phyloP scores from a whole-genome alignment of 2,329 filamentous ascomycete species.

The Alternaria gaisen region DNA sequence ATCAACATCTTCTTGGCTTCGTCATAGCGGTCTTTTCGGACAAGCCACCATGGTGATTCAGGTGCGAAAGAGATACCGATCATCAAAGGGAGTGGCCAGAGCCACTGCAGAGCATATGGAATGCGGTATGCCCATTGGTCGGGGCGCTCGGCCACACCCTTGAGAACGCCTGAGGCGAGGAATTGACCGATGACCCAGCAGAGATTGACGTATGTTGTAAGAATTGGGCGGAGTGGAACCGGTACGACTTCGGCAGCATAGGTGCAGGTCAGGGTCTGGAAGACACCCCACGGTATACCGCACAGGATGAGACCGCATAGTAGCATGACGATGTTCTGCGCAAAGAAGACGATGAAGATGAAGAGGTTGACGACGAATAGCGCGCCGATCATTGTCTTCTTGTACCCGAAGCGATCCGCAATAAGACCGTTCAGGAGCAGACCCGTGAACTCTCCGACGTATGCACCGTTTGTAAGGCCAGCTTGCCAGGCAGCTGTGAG shows the following conservation, averaged over 20 bases:
- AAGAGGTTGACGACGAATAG: conserved; percentile 40
- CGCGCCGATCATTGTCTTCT: conserved; percentile 50
- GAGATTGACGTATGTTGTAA: conserved; percentile 75
- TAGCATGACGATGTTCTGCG: conserved; percentile 62
- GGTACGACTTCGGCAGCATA: conserved; percentile 71
- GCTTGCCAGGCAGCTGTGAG: conserved; percentile 58
- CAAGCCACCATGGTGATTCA: conserved; percentile 78
- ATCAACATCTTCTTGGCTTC: conserved; percentile 72
- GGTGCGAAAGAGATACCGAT: conserved; percentile 73
- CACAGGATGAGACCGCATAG: conserved; percentile 66
- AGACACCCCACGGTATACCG: conserved; percentile 58
- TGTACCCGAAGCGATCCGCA: conserved; percentile 55
- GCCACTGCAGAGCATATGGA: conserved; percentile 75
- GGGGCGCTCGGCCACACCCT: conserved; percentile 68
- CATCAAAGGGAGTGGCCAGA: conserved; percentile 75
- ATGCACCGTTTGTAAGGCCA: conserved; percentile 57
- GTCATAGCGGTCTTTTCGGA: conserved; percentile 69
- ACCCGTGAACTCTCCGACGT: conserved; percentile 56
- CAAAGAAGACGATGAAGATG: conserved; percentile 51
- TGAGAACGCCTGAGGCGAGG: conserved; percentile 75
- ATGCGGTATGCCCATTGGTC: conserved; percentile 76
- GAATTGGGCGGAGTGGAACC: conserved; percentile 68
- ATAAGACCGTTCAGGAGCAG: conserved; percentile 57
- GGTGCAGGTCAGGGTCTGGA: conserved; percentile 58
- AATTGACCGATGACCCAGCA: conserved; percentile 80